Base-by-base conservation (phyloP, 805 yeast genomes). In the Candida verbasci region DNA sequence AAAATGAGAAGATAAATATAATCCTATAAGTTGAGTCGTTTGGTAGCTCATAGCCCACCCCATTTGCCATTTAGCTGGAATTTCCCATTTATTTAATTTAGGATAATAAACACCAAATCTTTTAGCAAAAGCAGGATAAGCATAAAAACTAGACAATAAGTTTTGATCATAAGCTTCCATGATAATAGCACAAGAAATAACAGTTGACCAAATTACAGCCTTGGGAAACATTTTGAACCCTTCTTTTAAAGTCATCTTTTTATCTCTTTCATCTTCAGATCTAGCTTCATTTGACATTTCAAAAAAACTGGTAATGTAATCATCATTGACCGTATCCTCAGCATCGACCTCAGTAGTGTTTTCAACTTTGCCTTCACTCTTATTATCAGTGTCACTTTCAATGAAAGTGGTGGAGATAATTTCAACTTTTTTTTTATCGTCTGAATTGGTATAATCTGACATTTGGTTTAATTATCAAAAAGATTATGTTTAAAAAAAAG, bases 401-500 rank as follows among this genome's bases (percentile, higher is more conserved):
- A n/a, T n/a, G n/a, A n/a, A n/a, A n/a, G n/a, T n/a, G n/a, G n/a
- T n/a, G n/a, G n/a, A n/a, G n/a, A n/a, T n/a, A n/a, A n/a, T n/a
- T n/a, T n/a, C n/a, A n/a, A n/a, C n/a, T n/a, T n/a, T n/a, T n/a
- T n/a, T n/a, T n/a, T n/a, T n/a, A n/a, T 65, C 29, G 70, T 70
- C 47, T 63, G 74, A 40, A 61, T 61, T 55, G 81, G 87, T 41
- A 82, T 62, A 38, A 68, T 76, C 48, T 78, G 79, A 45, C 85
- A 70, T 43, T 72, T 72, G 50, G 81, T 78, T 51, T 86, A 94
- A 44, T 93, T 78, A 46, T 78, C 78, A 53, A 88, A 80, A 34
- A 93, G 80, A 51, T 85, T 95, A 57, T 93, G 97, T 45, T 83
- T 85, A 42, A 83, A 80, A 28, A 88, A 82, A 47, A 81, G 85